phyloP scores from a whole-genome alignment of 257 asterid genomes.

The Forsythia viridissima region DNA sequence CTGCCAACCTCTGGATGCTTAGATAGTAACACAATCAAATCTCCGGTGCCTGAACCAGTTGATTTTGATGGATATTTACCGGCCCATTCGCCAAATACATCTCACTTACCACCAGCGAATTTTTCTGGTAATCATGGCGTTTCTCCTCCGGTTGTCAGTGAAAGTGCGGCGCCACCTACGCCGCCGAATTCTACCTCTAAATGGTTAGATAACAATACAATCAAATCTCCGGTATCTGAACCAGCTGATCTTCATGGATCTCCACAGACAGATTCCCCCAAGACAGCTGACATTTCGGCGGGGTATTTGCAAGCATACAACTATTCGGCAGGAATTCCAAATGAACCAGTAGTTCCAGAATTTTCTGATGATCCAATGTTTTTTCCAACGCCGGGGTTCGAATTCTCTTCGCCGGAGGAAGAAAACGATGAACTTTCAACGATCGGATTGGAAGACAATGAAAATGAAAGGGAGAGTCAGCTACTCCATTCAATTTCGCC shows the following conservation, averaged over 20 bases:
- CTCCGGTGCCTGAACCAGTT: background rate
- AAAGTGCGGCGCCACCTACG: background rate
- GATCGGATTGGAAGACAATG: background rate
- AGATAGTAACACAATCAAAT: background rate
- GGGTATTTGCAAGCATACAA: no score
- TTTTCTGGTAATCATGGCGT: background rate
- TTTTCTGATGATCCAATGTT: constrained; percentile 25
- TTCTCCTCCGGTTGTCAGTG: constrained; percentile 4
- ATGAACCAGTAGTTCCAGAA: background rate
- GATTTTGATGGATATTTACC: background rate
- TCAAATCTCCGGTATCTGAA: constrained; percentile 4
- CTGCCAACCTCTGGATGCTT: background rate
- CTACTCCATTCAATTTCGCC: background rate
- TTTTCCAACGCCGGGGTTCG: background rate
- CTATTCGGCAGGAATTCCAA: no score
- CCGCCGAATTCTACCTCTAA: constrained; percentile 6
- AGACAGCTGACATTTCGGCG: background rate
- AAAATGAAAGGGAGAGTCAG: constrained; percentile 1
- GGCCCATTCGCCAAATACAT: background rate
- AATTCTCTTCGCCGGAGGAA: background rate
- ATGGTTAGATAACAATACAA: background rate
- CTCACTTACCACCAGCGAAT: background rate
- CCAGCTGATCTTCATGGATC: background rate
- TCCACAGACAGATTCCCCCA: background rate
- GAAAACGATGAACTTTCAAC: background rate